Base-by-base conservation (phyloP, 345 rosid species). In the Erysimum cheiranthoides region DNA sequence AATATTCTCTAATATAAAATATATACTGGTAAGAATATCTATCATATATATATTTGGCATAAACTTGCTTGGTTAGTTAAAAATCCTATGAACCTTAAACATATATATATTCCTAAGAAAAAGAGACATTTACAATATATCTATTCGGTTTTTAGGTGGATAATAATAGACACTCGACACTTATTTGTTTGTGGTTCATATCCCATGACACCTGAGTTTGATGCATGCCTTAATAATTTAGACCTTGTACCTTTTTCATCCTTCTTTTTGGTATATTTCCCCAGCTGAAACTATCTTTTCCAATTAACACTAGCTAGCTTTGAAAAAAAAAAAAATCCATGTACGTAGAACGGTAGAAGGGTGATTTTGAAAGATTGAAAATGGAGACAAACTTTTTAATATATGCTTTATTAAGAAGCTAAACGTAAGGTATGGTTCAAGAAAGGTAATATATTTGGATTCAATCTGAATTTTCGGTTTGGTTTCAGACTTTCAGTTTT, bases 91-190 rank as follows among this genome's bases (percentile, higher is more conserved):
- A 57, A 42, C 21, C 34, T 30, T 40, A 30, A 39, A 21, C 25
- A n/a, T n/a, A 54, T 16, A 38, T n/a, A 52, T 7, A 30, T 56
- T 42, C 17, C 13, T 6, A 25, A 27, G 51, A 21, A 53, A 52
- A n/a, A 25, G 28, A 68, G 61, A 68, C 28, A n/a, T 38, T 68
- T 39, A 25, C 50, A 39, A 52, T 39, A 51, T 35, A 66, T 49
- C 52, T 63, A 9, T 42, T 63, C 14, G 25, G 14, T 35, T 62
- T 62, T 42, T 43, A 16, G 52, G 52, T 14, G 25, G 25, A 21
- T 21, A 7, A 61, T 21, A 39, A 40, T 45, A 40, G 10, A 40
- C 38, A 61, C 18, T 61, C 50, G 25, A 61, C 12, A 40, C 21
- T 39, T 61, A 1, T 38, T 6, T 6, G 10, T 40, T 14, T 61